Evolutionary conservation across 306 rosid species (phyloP), one percentile per base, ranked within the genome.

Genomic region (Trichosanthes truncata): DNA sequence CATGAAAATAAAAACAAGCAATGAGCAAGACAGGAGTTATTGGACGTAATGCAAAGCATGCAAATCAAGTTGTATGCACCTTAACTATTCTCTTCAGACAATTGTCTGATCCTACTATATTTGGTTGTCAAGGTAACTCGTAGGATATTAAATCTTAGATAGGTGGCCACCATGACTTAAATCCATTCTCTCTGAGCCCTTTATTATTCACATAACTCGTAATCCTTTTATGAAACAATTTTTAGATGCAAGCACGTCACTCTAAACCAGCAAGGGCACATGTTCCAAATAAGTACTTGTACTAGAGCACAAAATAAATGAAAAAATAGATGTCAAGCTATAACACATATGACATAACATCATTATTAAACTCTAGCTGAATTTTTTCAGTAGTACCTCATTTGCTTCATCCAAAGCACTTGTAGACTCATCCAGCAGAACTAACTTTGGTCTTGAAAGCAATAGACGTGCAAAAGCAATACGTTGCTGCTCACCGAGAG

Each of bases 401-500:
- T 95, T 95, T 75, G 86, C 90, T 83, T 93, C 99, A 79, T 95
- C 99, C 81, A 95, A 90, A 73, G 99, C 99, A 51, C 97, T 93
- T 45, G 98, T 95, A 33, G 97, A 85, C 84, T 95, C 99, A 85
- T 95, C 99, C 87, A 95, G 76, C 7, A 95, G 90, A 80, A 87
- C 91, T 84, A 95, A 81, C 80, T 87, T 85, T 55, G 97, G 97
- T 78, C 86, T 93, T 2, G 97, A 86, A 82, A 95, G 97, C 81
- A 95, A 83, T 46, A 95, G 87, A 25, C 99, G 97, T 40, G 97
- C 99, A 84, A 93, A 90, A 10, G 99, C 98, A 52, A 95, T 91
- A 82, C 99, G 99, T 63, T 95, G 99, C 82, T 95, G 99, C 87
- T 95, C 99, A 75, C 99, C 99, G 4, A 95, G 88, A 53, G 99